Evolutionary conservation across 306 rosid species (phyloP).

Genomic region (Spatholobus suberectus): DNA sequence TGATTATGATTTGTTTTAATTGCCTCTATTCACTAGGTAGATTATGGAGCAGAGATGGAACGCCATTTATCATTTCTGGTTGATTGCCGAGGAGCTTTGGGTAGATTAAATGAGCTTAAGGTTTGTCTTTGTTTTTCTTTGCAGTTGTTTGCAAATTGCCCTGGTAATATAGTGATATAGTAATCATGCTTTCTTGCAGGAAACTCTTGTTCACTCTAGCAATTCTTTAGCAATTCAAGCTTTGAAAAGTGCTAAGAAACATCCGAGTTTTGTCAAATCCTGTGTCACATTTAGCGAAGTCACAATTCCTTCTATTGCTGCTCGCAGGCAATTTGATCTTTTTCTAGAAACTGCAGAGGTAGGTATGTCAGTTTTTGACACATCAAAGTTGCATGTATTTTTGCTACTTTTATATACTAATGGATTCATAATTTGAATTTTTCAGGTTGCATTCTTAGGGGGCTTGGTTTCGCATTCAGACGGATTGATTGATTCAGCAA

Average conservation of each 20-base stretch:
- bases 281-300: conserved; percentile 92
- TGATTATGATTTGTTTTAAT: conserved; percentile 33
- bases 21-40: conserved; percentile 64
- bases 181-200: conserved; percentile 65
- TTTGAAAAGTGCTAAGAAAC: conserved; percentile 55
- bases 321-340: conserved; percentile 76
- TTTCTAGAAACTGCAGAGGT: conserved; percentile 96
- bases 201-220: conserved; percentile 85
- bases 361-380: conserved; percentile 50
- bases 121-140: conserved; percentile 49
- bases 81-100: conserved; percentile 90
- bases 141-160: background rate
- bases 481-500: conserved; percentile 76
- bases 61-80: conserved; percentile 78
- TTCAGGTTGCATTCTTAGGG: conserved; percentile 78
- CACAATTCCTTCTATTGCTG: conserved; percentile 83
- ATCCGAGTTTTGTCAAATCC: conserved; percentile 70
- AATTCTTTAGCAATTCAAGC: conserved; percentile 78
- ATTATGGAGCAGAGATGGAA: conserved; percentile 78
- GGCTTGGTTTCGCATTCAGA: conserved; percentile 85
- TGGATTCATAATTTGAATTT: conserved; percentile 41
- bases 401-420: conserved; percentile 12
- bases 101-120: conserved; percentile 77
- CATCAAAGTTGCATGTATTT: background rate
- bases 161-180: background rate